Base-by-base conservation (phyloP, 192 early-diverging fungal species). In the Coemansia reversa region DNA sequence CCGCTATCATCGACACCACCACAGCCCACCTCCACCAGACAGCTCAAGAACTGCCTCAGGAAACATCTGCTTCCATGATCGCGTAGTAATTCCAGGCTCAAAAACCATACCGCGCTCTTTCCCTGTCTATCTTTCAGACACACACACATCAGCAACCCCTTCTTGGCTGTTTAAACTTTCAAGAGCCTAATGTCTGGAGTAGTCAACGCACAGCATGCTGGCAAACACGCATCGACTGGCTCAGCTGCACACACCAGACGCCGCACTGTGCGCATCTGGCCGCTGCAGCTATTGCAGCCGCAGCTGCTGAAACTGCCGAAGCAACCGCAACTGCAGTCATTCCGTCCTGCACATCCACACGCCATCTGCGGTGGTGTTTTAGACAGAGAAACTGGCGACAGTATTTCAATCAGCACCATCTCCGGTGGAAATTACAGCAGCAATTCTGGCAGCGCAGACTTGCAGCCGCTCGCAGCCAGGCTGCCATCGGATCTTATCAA, bases 401-500 rank as follows among this genome's bases (percentile, higher is more conserved):
- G 30, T 3, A 32, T 9, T 20, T 24, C 52, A 54, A 19, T 8
- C 52, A 54, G 52, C 52, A 24, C 52, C 52, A 25, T 25, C 30
- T 32, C 30, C 30, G 3, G 30, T 32, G 30, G 30, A 32, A 32
- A 32, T 32, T 32, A 3, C 30, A 32, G 30, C 12, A 54, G 29
- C 52, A 54, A 54, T 54, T 23, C 7, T 24, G 29, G 52, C 23
- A 20, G 12, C 18, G 24, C 12, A 28, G 60, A 23, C 50, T n/a
- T 20, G 18, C 20, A 55, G 22, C 16, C 16, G 53, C 8, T 22
- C 42, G 19, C 52, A 49, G 65, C 65, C 69, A 22, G 61, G 58
- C 57, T 71, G 62, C 69, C 69, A 71, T 71, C 69, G 22, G 69
- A 71, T 24, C 52, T 71, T 35, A 71, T 71, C 69, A 24, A 64